Conservation (phyloP, 768 basidiomycete genomes). For the Dacryopinax primogenitus region DNA sequence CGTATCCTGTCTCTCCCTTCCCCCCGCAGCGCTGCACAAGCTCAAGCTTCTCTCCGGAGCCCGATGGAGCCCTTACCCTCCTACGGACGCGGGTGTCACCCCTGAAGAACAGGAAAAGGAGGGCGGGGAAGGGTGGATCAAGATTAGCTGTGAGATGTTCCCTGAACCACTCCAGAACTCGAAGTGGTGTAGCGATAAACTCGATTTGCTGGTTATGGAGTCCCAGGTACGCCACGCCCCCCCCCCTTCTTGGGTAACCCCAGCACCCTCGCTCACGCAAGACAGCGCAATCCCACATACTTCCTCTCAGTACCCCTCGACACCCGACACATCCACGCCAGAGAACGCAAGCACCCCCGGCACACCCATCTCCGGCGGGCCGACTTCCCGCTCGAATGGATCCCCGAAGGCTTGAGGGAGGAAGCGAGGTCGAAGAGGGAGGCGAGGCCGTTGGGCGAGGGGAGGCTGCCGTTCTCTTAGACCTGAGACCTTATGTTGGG, state of each 20-base stretch:
- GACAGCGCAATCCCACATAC: not conserved
- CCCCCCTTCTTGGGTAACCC: not conserved
- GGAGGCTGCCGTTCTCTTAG: not conserved
- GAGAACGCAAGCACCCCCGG: not conserved
- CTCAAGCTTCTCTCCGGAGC: constrained; percentile 80
- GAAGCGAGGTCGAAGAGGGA: not conserved
- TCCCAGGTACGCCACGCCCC: constrained; percentile 57
- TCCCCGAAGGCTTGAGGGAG: not conserved
- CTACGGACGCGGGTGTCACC: constrained; percentile 50
- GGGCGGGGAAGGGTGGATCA: constrained; percentile 60
- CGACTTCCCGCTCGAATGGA: constrained; percentile 5
- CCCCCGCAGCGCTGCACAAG: constrained; percentile 60
- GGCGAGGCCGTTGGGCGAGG: not conserved
- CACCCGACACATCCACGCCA: not conserved
- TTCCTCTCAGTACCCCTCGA: not conserved
- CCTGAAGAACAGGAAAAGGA: constrained; percentile 16
- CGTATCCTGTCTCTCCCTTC: constrained; percentile 58
- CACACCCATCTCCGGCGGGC: not conserved
- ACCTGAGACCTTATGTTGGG: too few relatives aligned
- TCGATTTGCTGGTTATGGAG: constrained; percentile 64
- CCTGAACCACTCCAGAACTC: constrained; percentile 72
- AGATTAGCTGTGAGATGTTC: constrained; percentile 84
- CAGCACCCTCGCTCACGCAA: not conserved
- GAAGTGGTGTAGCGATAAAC: constrained; percentile 81
- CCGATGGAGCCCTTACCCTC: constrained; percentile 68